Base-by-base conservation (phyloP, 345 rosid species). In the Nasturtium officinale region DNA sequence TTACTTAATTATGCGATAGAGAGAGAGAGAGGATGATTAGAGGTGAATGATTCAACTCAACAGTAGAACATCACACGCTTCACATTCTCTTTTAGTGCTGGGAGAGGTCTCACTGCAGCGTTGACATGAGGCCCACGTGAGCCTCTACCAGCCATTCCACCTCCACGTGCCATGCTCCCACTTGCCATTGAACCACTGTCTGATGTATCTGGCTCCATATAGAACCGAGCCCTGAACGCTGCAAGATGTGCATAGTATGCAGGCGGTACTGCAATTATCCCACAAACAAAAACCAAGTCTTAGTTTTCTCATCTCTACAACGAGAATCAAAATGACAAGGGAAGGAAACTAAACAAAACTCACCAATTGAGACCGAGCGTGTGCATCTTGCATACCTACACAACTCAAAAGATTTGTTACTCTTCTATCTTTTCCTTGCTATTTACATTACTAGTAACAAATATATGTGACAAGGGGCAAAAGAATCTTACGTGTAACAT, bases 191-290 rank as follows among this genome's bases (percentile, higher is more conserved):
- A 95, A 7, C 97, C 99, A 40, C 96, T 92, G 80, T 95, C 99
- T 5, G 98, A 92, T 2, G 98, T 86, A 84, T 91, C 99, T 1
- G 99, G 98, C 60, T 95, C 99, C 99, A 91, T 88, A 69, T 95
- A 95, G 85, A 95, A 95, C 18, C 98, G 89, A 47, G 99, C 99
- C 71, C 97, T 84, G 64, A 95, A 95, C 35, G 99, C 99, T 25
- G 98, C 99, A 15, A 95, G 90, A 82, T 95, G 99, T 1, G 99
- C 99, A 72, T 95, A 91, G 53, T 95, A 95, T 1, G 98, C 99
- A 11, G 98, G 99, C 3, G 99, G 99, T 40, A 95, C 99, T 95
- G 85, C 73, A 77, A 37, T 53, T 48, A 62, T 38, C n/a, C 64
- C 25, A 35, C n/a, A 30, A 58, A 23, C 28, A 55, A 7, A 53